Conservation (phyloP, 1,284 basidiomycete species). For the Puccinia triticina region DNA sequence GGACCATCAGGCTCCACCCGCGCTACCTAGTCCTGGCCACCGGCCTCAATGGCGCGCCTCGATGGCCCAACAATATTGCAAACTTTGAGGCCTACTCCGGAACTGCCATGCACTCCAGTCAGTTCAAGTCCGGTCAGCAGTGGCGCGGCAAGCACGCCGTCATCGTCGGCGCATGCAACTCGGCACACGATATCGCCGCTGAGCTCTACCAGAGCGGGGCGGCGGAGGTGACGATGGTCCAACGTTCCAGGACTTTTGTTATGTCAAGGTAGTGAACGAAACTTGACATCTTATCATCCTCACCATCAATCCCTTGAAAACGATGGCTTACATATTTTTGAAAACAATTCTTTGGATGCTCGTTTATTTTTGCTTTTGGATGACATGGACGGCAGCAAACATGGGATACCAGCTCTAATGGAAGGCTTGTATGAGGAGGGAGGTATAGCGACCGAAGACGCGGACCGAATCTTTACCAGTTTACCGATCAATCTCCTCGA, state of each 20-base stretch:
- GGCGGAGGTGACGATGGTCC: conserved; percentile 68
- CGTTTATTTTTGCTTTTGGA: not conserved
- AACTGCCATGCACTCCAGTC: conserved; percentile 66
- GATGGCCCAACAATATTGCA: conserved; percentile 62
- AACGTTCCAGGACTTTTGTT: conserved; percentile 69
- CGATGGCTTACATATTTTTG: too few relatives aligned
- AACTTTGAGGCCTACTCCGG: conserved; percentile 66
- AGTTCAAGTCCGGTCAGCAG: conserved; percentile 65
- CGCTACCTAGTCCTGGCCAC: conserved; percentile 67
- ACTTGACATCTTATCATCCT: not conserved
- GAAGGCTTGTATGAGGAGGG: conserved; percentile 66
- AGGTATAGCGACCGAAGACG: conserved; percentile 64
- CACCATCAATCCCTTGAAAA: not conserved
- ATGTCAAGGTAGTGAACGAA: conserved; percentile 63
- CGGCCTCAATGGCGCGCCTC: conserved; percentile 66
- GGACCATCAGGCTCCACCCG: conserved; percentile 63
- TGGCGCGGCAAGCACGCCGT: conserved; percentile 68
- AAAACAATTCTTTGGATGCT: not conserved
- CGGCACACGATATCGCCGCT: conserved; percentile 64
- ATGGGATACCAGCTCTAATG: conserved; percentile 53
- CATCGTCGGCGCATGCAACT: conserved; percentile 69
- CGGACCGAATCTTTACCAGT: conserved; percentile 65
- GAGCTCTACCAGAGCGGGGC: conserved; percentile 64
- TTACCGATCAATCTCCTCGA: conserved; percentile 60
- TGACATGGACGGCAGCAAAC: conserved; percentile 4